Conservation (phyloP, 192 early-diverging fungal genomes). For the Entomortierella chlamydospora region DNA sequence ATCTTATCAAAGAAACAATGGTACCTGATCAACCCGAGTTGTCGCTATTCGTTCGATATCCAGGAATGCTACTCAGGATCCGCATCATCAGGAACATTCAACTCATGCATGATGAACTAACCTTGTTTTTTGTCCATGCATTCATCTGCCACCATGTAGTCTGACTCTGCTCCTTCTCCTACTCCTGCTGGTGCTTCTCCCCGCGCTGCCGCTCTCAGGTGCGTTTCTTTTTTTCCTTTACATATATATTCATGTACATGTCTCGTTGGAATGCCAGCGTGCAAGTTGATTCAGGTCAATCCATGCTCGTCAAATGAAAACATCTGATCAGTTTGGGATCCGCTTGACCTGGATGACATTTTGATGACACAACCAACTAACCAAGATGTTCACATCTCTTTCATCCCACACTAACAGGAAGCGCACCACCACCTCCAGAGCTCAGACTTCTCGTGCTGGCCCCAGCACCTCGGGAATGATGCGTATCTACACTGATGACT, state of each 20-base stretch:
- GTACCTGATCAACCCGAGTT: background rate
- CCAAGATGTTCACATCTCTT: background rate
- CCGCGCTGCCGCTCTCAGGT: conserved; percentile 47
- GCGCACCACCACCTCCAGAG: conserved; percentile 60
- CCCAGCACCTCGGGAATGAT: conserved; percentile 86
- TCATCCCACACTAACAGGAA: conserved; percentile 41
- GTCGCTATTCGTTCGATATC: background rate
- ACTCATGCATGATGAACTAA: too few species aligned
- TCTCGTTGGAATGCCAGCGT: too few species aligned
- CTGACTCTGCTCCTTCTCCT: conserved; percentile 53
- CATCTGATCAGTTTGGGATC: too few species aligned
- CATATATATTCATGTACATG: too few species aligned
- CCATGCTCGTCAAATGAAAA: too few species aligned
- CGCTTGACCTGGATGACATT: background rate
- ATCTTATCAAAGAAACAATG: background rate
- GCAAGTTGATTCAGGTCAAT: too few species aligned
- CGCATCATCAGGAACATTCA: too few species aligned
- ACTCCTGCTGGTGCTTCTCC: conserved; percentile 50
- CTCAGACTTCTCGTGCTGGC: conserved; percentile 60
- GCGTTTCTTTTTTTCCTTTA: background rate
- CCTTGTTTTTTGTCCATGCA: too few species aligned
- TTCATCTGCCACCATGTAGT: conserved; percentile 9
- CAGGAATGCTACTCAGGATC: background rate
- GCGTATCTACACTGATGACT: conserved; percentile 87
- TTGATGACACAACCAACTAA: too few species aligned